A percentile compares a stretch with the other conserved stretches of the same genome.
These are phyloP conservation scores for Amauroascus verrucosus DNA, from an alignment of 2,329 filamentous ascomycete species.

Conservation along the genomic window DNA sequence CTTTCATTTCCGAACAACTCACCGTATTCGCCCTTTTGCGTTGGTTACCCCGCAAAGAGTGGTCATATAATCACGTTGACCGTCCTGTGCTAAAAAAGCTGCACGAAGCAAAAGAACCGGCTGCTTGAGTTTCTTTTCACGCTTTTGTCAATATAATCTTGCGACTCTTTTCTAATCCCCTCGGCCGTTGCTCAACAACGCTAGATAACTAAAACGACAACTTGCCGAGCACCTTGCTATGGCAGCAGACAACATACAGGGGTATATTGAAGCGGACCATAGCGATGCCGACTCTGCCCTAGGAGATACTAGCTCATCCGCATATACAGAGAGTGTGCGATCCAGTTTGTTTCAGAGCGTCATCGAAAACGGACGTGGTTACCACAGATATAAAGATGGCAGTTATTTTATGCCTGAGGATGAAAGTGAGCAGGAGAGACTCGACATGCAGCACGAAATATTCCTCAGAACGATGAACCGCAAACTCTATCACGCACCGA, in stretches of 20 bases:
- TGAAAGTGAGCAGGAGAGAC: constrained; percentile 23
- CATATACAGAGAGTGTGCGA: background rate
- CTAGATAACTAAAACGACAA: background rate
- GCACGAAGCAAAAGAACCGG: background rate
- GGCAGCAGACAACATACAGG: background rate
- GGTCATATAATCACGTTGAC: background rate
- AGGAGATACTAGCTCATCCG: background rate
- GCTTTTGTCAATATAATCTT: background rate
- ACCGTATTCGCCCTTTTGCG: background rate
- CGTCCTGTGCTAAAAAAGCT: background rate
- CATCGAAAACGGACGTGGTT: background rate
- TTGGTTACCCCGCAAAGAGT: background rate
- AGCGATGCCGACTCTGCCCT: background rate
- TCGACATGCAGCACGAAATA: constrained; percentile 32
- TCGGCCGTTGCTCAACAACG: background rate
- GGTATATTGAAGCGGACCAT: background rate
- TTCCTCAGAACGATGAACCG: constrained; percentile 28
- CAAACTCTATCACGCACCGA: constrained; percentile 31
- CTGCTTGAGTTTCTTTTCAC: background rate
- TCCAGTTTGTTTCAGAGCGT: background rate
- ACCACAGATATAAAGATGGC: background rate
- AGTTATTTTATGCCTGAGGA: background rate
- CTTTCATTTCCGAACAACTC: background rate
- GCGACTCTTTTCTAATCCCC: background rate
- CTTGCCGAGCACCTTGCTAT: background rate